Evolutionary conservation across 2,329 filamentous ascomycete species (phyloP), one percentile per base, ranked within the genome.

Genomic region (Penicillium sp.): DNA sequence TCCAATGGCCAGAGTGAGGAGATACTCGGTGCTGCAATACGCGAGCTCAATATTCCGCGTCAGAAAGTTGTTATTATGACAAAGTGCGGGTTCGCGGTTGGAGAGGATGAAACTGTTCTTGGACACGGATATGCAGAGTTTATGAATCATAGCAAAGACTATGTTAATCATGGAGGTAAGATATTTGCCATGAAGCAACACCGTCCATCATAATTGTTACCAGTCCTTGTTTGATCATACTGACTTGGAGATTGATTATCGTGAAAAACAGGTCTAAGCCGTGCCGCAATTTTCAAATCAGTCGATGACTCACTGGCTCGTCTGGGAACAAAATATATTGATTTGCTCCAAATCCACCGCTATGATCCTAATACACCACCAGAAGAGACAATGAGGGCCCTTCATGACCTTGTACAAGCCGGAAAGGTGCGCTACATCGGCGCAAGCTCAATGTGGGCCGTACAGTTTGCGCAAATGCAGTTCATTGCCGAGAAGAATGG

Each of bases 11-110:
- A 68, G 1, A 84, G 80, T 12, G 86, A 89, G 70, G 69, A 76
- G 54, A 83, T 89, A 62, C 80, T 89, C 57, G 85, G 77, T 48
- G 83, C 83, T 66, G 83, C 84, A 1, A 78, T 86, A 63, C 80
- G 82, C 65, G 78, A 83, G 60, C 83, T 81, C 70, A 70, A 77
- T 21, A 77, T 85, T 18, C 81, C 81, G 0, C 75, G 83, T 24
- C 67, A 82, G 24, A 83, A 83, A 61, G 66, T 86, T 9, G 75
- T 83, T 54, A 78, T 86, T 47, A 68, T 84, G 57, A 80, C 79
- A 16, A 86, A 85, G 66, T 81, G 77, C 63, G 79, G 63, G 63
- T 77, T 71, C 55, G 70, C 71, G 12, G 63, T 65, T 11, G 63
- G 65, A 24, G 61, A 70, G 20, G 67, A 72, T 51, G 16, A n/a